phyloP scores from a whole-genome alignment of 352 stramenopile species.

The Pythium myriotylum region DNA sequence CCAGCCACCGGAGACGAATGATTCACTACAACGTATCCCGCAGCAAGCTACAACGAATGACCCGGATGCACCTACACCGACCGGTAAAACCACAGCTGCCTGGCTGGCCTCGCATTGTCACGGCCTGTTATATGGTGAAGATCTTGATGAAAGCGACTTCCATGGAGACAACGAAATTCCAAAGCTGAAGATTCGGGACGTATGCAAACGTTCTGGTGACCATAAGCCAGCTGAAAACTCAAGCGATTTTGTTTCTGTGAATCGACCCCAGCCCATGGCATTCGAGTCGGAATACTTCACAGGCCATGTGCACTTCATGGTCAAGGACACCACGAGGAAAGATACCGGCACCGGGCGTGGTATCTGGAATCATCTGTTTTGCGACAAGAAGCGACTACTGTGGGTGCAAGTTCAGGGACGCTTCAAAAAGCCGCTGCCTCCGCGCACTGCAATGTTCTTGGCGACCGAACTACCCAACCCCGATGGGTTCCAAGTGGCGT shows the following conservation, averaged over 20 bases:
- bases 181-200: constrained; percentile 38
- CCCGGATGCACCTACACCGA: constrained; percentile 13
- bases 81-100: constrained; percentile 17
- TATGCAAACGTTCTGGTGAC: constrained; percentile 14
- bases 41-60: constrained; percentile 1
- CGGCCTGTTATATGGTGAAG: constrained; percentile 11
- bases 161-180: constrained; percentile 26
- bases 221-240: background rate
- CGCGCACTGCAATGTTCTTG: constrained; percentile 42
- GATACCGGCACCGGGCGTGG: background rate
- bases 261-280: constrained; percentile 41
- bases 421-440: constrained; percentile 48
- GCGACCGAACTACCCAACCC: constrained; percentile 45
- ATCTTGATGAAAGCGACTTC: constrained; percentile 1
- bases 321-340: constrained; percentile 24
- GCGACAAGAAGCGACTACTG: constrained; percentile 37
- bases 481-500: constrained; percentile 30
- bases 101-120: constrained; percentile 26
- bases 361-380: constrained; percentile 43
- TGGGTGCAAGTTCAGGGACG: constrained; percentile 65
- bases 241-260: constrained; percentile 25
- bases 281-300: constrained; percentile 53
- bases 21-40: constrained; percentile 1
- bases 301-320: constrained; percentile 42
- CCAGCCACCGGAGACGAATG: constrained; percentile 1